A percentile compares a stretch with the other conserved stretches of the same genome.
These are phyloP conservation scores for Umbelopsis ramanniana DNA, from an alignment of 192 early-diverging fungal genomes.

Conservation along the genomic window DNA sequence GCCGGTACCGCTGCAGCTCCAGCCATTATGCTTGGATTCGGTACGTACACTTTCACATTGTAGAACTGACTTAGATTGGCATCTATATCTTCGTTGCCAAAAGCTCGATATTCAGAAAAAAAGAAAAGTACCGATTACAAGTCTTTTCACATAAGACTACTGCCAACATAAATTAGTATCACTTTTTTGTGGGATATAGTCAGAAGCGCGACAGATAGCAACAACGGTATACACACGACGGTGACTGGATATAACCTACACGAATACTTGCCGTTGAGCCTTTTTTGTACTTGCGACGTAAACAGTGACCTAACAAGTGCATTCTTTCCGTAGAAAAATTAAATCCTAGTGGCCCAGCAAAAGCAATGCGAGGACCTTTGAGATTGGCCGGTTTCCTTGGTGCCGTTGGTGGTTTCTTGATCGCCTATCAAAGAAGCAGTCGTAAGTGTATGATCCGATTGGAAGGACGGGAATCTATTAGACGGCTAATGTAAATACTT, in stretches of 20 bases:
- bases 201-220: no score
- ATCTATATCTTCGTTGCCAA: neutral
- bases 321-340: constrained; percentile 43
- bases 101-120: no score
- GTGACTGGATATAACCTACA: no score
- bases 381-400: constrained; percentile 55
- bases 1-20: constrained; percentile 72
- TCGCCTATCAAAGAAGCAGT: constrained; percentile 71
- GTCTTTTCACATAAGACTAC: no score
- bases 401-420: constrained; percentile 76
- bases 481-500: neutral
- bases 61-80: neutral
- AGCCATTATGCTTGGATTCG: constrained; percentile 72
- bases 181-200: no score
- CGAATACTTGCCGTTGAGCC: no score
- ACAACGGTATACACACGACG: no score
- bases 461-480: neutral
- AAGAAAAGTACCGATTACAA: no score
- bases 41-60: constrained; percentile 49
- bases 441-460: constrained; percentile 55
- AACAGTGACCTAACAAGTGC: neutral
- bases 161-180: no score
- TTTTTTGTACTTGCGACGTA: no score
- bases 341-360: constrained; percentile 56
- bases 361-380: constrained; percentile 54